Base-by-base conservation (phyloP, 768 basidiomycete species). In the Pleurotus citrinopileatus region DNA sequence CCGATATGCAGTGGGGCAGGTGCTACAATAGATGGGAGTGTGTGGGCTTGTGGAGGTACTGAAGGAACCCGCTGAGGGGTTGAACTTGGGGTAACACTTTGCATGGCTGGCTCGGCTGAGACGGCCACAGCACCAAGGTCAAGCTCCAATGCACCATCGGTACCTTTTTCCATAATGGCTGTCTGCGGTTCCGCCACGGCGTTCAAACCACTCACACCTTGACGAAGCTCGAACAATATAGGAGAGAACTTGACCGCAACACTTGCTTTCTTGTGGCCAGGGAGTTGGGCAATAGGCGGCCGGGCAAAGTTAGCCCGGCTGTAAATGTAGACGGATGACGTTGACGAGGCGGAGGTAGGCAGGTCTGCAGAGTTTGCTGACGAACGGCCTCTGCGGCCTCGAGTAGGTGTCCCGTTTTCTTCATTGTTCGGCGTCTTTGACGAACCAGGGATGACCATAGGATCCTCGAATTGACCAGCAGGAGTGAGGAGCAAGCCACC, bases 391-490 rank as follows among this genome's bases (percentile, higher is more conserved):
- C 83, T 87, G 57, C 84, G 73, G 22, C 87, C 86, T 55, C 86
- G 74, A 26, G 73, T 60, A 3, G 83, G 80, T 3, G 78, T 77
- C n/a, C 63, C 67, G 36, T 70, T 58, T 53, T 66, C 25, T 46
- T 57, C 23, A 42, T 54, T n/a, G 42, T 53, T 34, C 15, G 53
- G 48, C 58, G 64, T 42, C 56, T 63, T 46, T 52, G 58, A 51
- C 27, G 61, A 38, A 44, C 59, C 42, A 52, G 76, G 65, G 12
- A 73, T 68, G 25, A 84, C 83, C 12, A 89, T 83, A 3, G 92
- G 89, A 67, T 98, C 96, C 65, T 98, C 95, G 62, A 97, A 98
- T 65, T 96, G 91, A 0, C 97, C 97, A 1, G 97, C 96, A 0
- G 97, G 97, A 0, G 97, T 98, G 59, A 98, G 74, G 42, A 99